Conservation (phyloP, 176 grass and related monocot genomes). For the Juncus inflexus region DNA sequence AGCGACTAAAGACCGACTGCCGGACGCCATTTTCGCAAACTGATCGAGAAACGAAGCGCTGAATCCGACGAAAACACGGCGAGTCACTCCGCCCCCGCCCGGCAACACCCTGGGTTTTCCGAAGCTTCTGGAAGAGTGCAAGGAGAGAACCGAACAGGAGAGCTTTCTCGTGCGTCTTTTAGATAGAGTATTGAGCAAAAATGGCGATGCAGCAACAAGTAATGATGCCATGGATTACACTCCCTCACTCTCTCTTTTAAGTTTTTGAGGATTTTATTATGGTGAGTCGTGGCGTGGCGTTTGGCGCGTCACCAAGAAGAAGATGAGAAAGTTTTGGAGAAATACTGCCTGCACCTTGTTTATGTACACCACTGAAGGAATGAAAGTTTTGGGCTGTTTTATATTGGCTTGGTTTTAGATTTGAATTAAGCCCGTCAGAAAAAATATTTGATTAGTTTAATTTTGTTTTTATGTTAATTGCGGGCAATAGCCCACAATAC, state of each 20-base stretch:
- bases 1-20: conserved; percentile 57
- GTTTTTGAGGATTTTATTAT: background rate
- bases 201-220: conserved; percentile 23
- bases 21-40: conserved; percentile 57
- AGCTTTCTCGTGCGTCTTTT: conserved; percentile 23
- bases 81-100: conserved; percentile 21
- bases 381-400: too few species aligned
- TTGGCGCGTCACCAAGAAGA: conserved; percentile 16
- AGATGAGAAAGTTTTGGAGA: background rate
- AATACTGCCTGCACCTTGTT: too few species aligned
- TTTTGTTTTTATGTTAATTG: too few species aligned
- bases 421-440: too few species aligned
- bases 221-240: conserved; percentile 41
- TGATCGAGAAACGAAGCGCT: conserved; percentile 50
- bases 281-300: conserved; percentile 27
- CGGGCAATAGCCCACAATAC: too few species aligned
- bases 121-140: conserved; percentile 16
- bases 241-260: background rate
- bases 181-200: conserved; percentile 24
- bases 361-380: too few species aligned
- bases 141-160: background rate
- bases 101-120: conserved; percentile 10
- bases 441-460: too few species aligned
- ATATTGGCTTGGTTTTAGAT: too few species aligned
- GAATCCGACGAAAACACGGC: conserved; percentile 75